phyloP scores from a whole-genome alignment of 2,329 filamentous ascomycete species.

The Lecanicillium sp. region DNA sequence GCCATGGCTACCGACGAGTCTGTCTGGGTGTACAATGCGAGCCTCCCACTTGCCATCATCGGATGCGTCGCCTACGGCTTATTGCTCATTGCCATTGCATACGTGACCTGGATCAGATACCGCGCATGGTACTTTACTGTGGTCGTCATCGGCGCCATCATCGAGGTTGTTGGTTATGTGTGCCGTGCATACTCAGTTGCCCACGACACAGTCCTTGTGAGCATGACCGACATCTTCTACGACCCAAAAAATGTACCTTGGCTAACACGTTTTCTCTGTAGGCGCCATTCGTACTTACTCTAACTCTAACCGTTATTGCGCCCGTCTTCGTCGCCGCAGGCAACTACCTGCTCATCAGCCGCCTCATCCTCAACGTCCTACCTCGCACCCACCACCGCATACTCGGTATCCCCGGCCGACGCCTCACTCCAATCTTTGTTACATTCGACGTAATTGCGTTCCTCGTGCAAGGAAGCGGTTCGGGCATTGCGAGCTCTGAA shows the following conservation, averaged over 20 bases:
- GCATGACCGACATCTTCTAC: conserved; percentile 6
- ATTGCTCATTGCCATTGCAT: conserved; percentile 27
- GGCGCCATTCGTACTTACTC: conserved; percentile 29
- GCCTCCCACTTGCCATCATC: conserved; percentile 31
- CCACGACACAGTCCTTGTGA: conserved; percentile 24
- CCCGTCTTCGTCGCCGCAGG: conserved; percentile 41
- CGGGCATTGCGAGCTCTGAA: conserved; percentile 31
- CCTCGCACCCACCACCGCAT: conserved; percentile 23
- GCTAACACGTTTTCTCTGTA: conserved; percentile 7
- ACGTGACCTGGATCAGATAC: conserved; percentile 33
- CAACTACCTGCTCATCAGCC: conserved; percentile 43
- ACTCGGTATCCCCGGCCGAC: conserved; percentile 26
- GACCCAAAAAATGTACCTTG: no score
- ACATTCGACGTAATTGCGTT: conserved; percentile 35
- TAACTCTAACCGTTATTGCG: conserved; percentile 37
- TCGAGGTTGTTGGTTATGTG: conserved; percentile 35
- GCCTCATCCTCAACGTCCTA: conserved; percentile 32
- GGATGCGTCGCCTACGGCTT: conserved; percentile 32
- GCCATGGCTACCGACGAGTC: conserved; percentile 17
- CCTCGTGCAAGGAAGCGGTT: conserved; percentile 36
- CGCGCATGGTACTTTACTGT: conserved; percentile 34
- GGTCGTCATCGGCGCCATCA: conserved; percentile 30
- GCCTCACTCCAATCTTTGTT: conserved; percentile 39
- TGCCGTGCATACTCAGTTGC: conserved; percentile 28
- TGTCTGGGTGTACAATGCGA: conserved; percentile 38